Evolutionary conservation across 176 grass and related monocot genomes (phyloP), one percentile per base, ranked within the genome.

Genomic region (Tuctoria greenei): DNA sequence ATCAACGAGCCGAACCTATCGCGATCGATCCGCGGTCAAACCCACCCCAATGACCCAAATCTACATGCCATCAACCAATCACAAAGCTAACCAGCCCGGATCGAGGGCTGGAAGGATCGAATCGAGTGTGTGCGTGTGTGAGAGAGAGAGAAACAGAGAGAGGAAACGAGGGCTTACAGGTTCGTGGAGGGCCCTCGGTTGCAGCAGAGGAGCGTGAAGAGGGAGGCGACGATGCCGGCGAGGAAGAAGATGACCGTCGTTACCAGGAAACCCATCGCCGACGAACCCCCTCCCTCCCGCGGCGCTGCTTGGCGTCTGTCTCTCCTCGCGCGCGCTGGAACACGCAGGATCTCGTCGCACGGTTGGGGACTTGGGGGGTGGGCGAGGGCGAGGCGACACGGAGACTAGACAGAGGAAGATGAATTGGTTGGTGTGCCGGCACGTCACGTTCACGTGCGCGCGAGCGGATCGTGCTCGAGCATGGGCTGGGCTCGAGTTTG

Each of bases 1-100:
- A 35, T 25, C 26, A 10, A 28, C 2, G 7, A 3, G 1, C 7
- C 3, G 4, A 17, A 0, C 27, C 0, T 6, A 51, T 10, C 36
- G 56, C 11, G 74, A 83, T 74, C 74, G 74, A 88, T 79, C 74
- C 41, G 5, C 1, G 64, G 62, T 46, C 60, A 73, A 84, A 66
- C 28, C 56, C 15, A 6, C 9, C 34, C 47, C 65, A 84, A 66
- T 36, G 39, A 21, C 59, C 58, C 43, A 61, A 61, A 34, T 17
- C 47, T 23, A 38, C 26, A 52, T 5, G 34, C 34, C 13, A 13
- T 7, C 3, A 35, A 5, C 27, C 64, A 39, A 69, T 20, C 15
- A 5, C 54, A 54, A 21, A 5, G 31, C 34, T 25, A 8, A 14
- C 1, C 0, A n/a, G 0, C 14, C 20, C 6, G n/a, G 55, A 75